Base-by-base conservation (phyloP, 176 grass and related monocot species). In the Avena insularis region DNA sequence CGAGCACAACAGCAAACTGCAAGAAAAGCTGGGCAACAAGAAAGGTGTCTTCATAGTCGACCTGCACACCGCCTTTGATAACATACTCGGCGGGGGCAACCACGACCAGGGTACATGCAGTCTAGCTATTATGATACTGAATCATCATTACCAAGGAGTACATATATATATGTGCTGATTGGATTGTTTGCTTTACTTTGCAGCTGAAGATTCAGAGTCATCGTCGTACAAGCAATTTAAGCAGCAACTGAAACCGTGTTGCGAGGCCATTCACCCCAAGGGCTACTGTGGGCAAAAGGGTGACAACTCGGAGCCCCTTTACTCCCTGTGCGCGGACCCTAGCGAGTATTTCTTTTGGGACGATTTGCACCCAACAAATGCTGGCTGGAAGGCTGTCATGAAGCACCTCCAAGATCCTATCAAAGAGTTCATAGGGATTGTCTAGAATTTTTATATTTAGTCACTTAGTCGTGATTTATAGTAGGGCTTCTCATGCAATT, bases 271-370 rank as follows among this genome's bases (percentile, higher is more conserved):
- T 0, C 77, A 87, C 9, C 31, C 43, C 8, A 65, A 43, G 0
- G 73, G 77, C 9, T 64, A 20, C 55, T 92, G 90, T 33, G 71
- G 82, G 7, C 61, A 82, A 51, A 12, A 16, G 47, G 35, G 29
- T 14, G 7, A 47, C 1, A 9, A 82, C 3, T 49, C 58, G 15
- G 9, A 27, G 10, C 12, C 1, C 0, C 15, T 15, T 16, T 82
- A 66, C 70, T 56, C 6, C n/a, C 0, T 74, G 8, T 88, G 90
- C 77, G 2, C 10, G 1, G 23, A 54, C 4, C 77, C 86, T 0
- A 40, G 54, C 4, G 6, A 63, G 5, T 54, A 82, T 78, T 88
- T 88, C 78, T 91, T 71, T 77, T 91, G 82, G 61, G 90, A 91
- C 45, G 19, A 27, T 8, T 3, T 9, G 43, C 77, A 82, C 68